Percentiles rank a stretch among this genome's conserved stretches.
phyloP scores from a whole-genome alignment of 768 basidiomycete species.

The Tremella fuciformis region DNA sequence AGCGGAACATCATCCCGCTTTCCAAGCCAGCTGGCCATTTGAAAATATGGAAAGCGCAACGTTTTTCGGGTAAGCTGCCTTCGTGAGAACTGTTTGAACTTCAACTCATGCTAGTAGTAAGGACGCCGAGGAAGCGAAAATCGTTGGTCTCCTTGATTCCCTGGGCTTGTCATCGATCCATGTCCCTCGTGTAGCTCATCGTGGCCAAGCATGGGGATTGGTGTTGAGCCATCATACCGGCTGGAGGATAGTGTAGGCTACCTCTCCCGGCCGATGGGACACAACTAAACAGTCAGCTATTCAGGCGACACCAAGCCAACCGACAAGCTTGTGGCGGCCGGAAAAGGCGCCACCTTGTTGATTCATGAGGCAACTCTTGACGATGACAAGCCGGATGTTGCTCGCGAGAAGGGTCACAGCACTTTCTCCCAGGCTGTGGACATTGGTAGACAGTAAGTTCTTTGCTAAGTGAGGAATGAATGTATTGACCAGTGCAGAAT shows the following conservation, averaged over 20 bases:
- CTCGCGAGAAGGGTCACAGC: constrained; percentile 74
- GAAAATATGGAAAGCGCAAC: too few species aligned
- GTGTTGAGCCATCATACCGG: constrained; percentile 67
- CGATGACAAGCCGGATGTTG: constrained; percentile 74
- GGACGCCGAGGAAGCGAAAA: too few species aligned
- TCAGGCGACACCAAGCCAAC: constrained; percentile 88
- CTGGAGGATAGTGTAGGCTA: constrained; percentile 71
- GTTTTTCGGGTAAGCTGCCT: too few species aligned
- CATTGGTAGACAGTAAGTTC: constrained; percentile 64
- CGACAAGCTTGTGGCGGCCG: constrained; percentile 64
- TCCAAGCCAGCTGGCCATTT: too few species aligned
- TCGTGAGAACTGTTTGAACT: too few species aligned
- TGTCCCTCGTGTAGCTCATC: constrained; percentile 72
- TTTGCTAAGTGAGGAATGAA: neutral
- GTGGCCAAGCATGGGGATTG: constrained; percentile 68
- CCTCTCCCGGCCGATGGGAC: neutral
- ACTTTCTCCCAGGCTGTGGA: constrained; percentile 85
- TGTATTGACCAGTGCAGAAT: constrained; percentile 60
- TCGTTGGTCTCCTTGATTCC: neutral
- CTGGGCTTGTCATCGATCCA: constrained; percentile 60
- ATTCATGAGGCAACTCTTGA: constrained; percentile 95
- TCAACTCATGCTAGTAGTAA: too few species aligned
- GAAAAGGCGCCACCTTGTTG: constrained; percentile 68
- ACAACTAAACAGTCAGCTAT: constrained; percentile 59
- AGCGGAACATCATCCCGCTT: too few species aligned